Evolutionary conservation across 306 rosid genomes (phyloP), one percentile per base, ranked within the genome.

Genomic region (Vicia faba): DNA sequence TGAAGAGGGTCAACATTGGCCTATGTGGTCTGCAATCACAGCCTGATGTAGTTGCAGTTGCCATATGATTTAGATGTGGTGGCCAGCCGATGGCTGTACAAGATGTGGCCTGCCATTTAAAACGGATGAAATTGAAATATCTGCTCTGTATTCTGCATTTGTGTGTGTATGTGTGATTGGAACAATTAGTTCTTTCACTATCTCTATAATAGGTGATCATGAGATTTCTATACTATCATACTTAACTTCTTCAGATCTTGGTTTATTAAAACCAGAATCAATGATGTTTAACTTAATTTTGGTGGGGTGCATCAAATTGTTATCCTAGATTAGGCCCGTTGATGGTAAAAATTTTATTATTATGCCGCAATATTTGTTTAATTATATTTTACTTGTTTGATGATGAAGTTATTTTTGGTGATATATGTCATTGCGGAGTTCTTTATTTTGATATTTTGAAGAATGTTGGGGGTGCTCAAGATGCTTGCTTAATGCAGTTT

Each of bases 221-320:
- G 18, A 49, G 36, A 9, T 45, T 65, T 57, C 14, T 16, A 23
- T 23, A 12, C 66, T 23, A 8, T 66, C n/a, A 51, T 71, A 31
- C 46, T 49, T 11, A 16, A 25, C 40, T 33, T 64, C 68, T 56
- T 36, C 7, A 57, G 55, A 50, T n/a, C n/a, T n/a, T n/a, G n/a
- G n/a, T n/a, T n/a, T 71, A 12, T 68, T 31, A 35, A 67, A 67
- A 15, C 38, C 12, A 11, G 7, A 29, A 53, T 66, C 72, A 41
- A 25, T 71, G 58, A 18, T 66, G 5, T 59, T 62, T 35, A 19
- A 60, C 65, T 13, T 60, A 68, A 68, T 28, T 16, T 39, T 61
- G 20, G 10, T 26, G 48, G 54, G 56, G 28, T 60, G 45, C 41
- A 46, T 36, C 18, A 46, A n/a, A 40, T 39, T 58, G 56, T 48